Evolutionary conservation across 1,139 yeast genomes (phyloP).

Genomic region (Pneumocystis jirovecii): DNA sequence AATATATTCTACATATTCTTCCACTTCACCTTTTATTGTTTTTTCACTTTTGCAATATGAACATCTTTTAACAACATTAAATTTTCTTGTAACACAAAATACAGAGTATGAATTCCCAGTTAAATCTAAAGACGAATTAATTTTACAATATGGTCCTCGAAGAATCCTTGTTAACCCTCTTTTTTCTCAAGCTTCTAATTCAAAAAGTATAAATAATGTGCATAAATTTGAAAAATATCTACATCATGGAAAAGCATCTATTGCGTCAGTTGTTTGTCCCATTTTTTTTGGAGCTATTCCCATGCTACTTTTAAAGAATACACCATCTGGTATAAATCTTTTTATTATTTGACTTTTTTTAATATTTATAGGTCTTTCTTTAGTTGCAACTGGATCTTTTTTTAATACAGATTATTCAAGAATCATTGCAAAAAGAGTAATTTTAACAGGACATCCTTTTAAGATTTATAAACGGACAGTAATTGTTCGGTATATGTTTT

Average conservation of each 20-base stretch:
- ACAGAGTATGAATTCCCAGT: conserved; percentile 77
- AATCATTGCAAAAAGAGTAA: conserved; percentile 71
- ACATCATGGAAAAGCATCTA: conserved; percentile 58
- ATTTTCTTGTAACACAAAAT: conserved; percentile 64
- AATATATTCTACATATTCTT: conserved; percentile 21
- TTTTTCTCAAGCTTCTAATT: conserved; percentile 48
- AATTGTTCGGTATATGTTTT: conserved; percentile 94
- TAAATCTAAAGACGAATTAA: conserved; percentile 59
- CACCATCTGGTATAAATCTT: conserved; percentile 34
- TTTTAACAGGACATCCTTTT: conserved; percentile 86
- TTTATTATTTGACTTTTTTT: conserved; percentile 39
- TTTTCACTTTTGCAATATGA: conserved; percentile 75
- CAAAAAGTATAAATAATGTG: conserved; percentile 64
- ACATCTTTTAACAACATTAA: conserved; percentile 68
- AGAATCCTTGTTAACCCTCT: conserved; percentile 73
- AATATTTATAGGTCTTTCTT: conserved; percentile 35
- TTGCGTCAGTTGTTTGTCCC: conserved; percentile 89
- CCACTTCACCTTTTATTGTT: conserved; percentile 38
- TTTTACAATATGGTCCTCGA: conserved; percentile 89
- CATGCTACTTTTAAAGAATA: conserved; percentile 25
- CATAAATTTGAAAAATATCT: conserved; percentile 74
- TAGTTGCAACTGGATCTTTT: conserved; percentile 83
- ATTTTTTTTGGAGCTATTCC: conserved; percentile 54
- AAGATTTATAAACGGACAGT: conserved; percentile 87
- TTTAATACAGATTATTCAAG: conserved; percentile 75